Percentiles rank a stretch among this genome's conserved stretches.
phyloP scores from a whole-genome alignment of 2,329 filamentous ascomycete species.

The Penicillium rolfsii region DNA sequence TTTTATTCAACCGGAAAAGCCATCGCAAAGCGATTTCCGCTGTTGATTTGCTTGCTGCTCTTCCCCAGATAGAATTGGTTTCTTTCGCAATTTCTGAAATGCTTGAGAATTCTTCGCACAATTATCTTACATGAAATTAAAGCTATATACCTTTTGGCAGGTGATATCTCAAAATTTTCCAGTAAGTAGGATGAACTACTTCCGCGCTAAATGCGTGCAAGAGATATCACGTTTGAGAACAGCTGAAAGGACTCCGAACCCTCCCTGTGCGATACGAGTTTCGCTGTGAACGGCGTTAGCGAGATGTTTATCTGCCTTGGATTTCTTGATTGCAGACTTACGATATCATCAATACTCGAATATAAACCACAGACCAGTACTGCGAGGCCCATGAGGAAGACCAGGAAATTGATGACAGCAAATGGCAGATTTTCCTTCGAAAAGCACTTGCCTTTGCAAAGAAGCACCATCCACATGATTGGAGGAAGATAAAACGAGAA shows the following conservation, averaged over 20 bases:
- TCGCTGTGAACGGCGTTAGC: not conserved
- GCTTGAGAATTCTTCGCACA: not conserved
- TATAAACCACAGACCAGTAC: conserved; percentile 79
- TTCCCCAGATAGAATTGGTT: not conserved
- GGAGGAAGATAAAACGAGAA: conserved; percentile 76
- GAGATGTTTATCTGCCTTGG: too few species aligned
- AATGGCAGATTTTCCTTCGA: conserved; percentile 5
- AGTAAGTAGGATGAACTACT: not conserved
- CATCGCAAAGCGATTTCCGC: not conserved
- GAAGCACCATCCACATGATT: conserved; percentile 37
- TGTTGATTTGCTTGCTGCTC: not conserved
- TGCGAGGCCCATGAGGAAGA: conserved; percentile 71
- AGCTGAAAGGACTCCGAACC: conserved; percentile 7
- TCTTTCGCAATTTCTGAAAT: not conserved
- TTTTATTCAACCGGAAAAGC: not conserved
- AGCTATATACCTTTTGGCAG: not conserved
- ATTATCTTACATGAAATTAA: not conserved
- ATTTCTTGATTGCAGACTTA: conserved; percentile 25
- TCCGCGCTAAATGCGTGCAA: not conserved
- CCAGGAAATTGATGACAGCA: conserved; percentile 64
- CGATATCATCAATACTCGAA: conserved; percentile 51
- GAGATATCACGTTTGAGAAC: conserved; percentile 2
- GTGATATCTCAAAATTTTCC: not conserved
- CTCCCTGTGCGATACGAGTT: conserved; percentile 2
- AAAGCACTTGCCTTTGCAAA: conserved; percentile 13